A percentile compares a stretch with the other conserved stretches of the same genome.
These are phyloP conservation scores for Cutaneotrichosporon sp. DNA, from an alignment of 1,284 basidiomycete genomes.

Conservation along the genomic window DNA sequence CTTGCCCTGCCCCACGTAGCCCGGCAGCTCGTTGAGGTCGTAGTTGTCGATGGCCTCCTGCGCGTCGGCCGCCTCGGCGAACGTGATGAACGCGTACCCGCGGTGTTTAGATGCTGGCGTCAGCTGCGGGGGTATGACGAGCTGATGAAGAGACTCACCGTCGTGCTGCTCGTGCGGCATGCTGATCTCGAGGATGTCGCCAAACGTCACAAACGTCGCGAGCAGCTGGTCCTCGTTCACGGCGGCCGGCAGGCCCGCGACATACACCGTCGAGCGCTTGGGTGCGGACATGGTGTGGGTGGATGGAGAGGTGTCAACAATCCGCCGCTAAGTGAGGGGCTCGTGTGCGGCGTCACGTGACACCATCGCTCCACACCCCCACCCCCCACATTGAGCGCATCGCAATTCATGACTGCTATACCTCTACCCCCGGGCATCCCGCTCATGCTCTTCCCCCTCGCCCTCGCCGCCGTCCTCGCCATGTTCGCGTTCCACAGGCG, in stretches of 20 bases:
- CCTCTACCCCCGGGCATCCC: background rate
- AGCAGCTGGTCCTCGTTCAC: slow-evolving; percentile 51
- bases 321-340: background rate
- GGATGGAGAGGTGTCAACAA: too few species aligned
- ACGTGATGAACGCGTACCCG: slow-evolving; percentile 54
- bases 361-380: background rate
- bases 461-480: background rate
- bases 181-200: slow-evolving; percentile 53
- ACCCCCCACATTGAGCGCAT: too few species aligned
- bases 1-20: slow-evolving; percentile 45
- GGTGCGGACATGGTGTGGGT: background rate
- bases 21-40: slow-evolving; percentile 53
- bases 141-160: too few species aligned
- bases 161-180: slow-evolving; percentile 48
- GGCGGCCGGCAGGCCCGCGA: slow-evolving; percentile 43
- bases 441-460: background rate
- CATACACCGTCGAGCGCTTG: slow-evolving; percentile 49
- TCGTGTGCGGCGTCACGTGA: background rate
- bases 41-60: slow-evolving; percentile 55
- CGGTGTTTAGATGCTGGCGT: slow-evolving; percentile 41
- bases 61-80: slow-evolving; percentile 47
- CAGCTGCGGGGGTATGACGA: too few species aligned
- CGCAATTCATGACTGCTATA: background rate
- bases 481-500: background rate
- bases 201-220: slow-evolving; percentile 53